A percentile compares a stretch with the other conserved stretches of the same genome.
phyloP scores from a whole-genome alignment of 345 rosid species.

The Salix exigua region DNA sequence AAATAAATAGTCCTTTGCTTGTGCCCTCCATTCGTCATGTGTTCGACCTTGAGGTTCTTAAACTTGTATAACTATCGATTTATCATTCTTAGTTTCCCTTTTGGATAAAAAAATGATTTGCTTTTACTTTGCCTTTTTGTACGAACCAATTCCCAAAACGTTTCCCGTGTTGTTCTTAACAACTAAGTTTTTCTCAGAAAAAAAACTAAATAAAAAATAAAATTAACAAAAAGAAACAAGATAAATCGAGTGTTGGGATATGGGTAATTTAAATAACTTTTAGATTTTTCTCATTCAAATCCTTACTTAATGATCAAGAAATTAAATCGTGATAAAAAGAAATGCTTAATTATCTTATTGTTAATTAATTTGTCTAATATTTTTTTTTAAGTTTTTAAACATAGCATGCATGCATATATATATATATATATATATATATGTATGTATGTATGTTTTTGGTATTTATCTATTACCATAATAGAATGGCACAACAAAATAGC shows the following conservation, averaged over 20 bases:
- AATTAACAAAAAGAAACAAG: background rate
- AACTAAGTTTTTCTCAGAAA: background rate
- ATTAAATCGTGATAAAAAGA: too few species aligned
- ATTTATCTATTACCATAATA: too few species aligned
- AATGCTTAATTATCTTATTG: too few species aligned
- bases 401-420: too few species aligned
- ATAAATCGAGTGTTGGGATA: background rate
- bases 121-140: background rate
- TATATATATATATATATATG: too few species aligned
- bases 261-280: background rate
- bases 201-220: background rate
- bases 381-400: too few species aligned
- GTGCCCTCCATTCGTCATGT: conserved; percentile 30
- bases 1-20: conserved; percentile 33
- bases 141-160: background rate
- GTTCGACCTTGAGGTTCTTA: conserved; percentile 26
- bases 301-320: too few species aligned
- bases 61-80: background rate
- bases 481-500: too few species aligned
- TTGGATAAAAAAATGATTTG: background rate
- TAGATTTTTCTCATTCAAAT: background rate
- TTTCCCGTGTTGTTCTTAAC: background rate
- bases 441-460: too few species aligned
- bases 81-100: background rate
- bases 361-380: too few species aligned